Base-by-base conservation (phyloP, 148 eudicot genomes). In the Rheum nobile region DNA sequence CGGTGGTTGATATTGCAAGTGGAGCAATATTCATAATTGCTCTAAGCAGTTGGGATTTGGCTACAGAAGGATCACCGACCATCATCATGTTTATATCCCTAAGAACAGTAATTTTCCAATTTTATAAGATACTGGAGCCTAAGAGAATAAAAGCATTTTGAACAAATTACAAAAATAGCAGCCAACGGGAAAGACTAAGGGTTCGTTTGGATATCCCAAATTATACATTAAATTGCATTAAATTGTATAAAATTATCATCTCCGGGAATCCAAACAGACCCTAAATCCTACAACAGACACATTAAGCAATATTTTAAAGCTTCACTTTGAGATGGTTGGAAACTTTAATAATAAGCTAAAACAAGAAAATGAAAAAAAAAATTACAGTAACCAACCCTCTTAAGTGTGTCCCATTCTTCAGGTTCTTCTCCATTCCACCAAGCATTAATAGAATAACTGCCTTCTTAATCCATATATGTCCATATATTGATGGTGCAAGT, bases 1-100 rank as follows among this genome's bases (percentile, higher is more conserved):
- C 99, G 63, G 96, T 92, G 39, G 99, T 96, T 44, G 99, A 96
- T 81, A 96, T 92, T 79, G 99, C 97, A 71, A 96, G 83, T 38
- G 99, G 99, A 77, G 99, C 99, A 75, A 96, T 92, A 72, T 96
- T 96, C 91, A 96, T 92, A 50, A 96, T 96, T 76, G 97, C 99
- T 84, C 99, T 85, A 65, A 96, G 86, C 68, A 96, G 82, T 83
- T 96, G 99, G 76, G 99, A 92, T 80, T 96, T 96, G 72, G 99
- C 99, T 77, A 96, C 99, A 77, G 99, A 96, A 72, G 99, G 99
- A 83, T 96, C 99, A 75, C 99, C 99, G 83, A 96, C 99, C 99
- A 96, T 96, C 99, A 96, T 96, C 99, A 96, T 92, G 85, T 96
- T 96, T 79, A 96, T 96, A 80, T 96, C 99, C 59, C 99, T 96